Conservation (phyloP, 345 rosid species). For the Passiflora organensis region DNA sequence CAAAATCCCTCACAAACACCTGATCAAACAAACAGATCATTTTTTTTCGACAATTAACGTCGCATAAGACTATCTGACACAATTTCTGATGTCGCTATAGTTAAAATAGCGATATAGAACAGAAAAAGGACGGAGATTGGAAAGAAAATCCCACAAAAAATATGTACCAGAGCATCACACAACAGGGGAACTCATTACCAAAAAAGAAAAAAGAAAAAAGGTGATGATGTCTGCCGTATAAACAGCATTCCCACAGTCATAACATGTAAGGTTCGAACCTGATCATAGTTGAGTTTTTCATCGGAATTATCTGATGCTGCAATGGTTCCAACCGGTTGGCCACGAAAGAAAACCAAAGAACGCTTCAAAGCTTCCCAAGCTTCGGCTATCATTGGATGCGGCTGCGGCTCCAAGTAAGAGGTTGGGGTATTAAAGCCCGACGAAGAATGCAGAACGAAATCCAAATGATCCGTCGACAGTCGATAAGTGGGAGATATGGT, state of each 20-base stretch:
- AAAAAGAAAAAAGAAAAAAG: not conserved
- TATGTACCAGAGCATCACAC: no score
- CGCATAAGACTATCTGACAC: no score
- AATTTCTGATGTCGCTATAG: no score
- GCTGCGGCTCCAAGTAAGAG: conserved; percentile 47
- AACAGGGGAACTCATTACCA: no score
- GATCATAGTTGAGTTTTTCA: conserved; percentile 88
- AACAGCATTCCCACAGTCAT: no score
- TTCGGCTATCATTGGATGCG: conserved; percentile 67
- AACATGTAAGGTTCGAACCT: conserved; percentile 38
- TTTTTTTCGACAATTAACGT: not conserved
- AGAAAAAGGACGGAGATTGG: not conserved
- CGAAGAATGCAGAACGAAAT: conserved; percentile 41
- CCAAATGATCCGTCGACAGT: conserved; percentile 30
- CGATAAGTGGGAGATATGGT: conserved; percentile 41
- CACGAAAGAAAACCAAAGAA: conserved; percentile 71
- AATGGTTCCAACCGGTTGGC: conserved; percentile 85
- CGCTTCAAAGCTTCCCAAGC: conserved; percentile 84
- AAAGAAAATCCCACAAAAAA: not conserved
- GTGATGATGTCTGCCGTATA: no score
- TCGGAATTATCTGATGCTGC: conserved; percentile 79
- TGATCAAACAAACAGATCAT: conserved; percentile 17
- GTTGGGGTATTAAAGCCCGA: conserved; percentile 65
- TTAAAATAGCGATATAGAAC: no score
- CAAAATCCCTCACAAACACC: conserved; percentile 95